phyloP scores from a whole-genome alignment of 352 stramenopile species.

The Pythium angustatum region DNA sequence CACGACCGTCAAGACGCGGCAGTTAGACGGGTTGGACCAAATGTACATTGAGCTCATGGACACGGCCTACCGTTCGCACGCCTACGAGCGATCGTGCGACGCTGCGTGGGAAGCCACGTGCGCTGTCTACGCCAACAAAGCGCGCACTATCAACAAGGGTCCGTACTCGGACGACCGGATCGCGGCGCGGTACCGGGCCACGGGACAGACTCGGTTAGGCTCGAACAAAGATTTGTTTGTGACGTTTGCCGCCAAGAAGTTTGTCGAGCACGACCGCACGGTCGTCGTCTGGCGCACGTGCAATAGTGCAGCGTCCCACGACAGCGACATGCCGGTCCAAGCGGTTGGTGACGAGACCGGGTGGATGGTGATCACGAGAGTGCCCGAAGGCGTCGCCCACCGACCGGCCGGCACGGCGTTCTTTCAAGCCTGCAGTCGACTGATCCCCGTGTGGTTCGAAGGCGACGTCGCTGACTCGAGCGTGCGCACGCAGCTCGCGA shows the following conservation, averaged over 20 bases:
- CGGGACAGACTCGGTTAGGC: neutral
- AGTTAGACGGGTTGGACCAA: neutral
- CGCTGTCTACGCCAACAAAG: constrained; percentile 6
- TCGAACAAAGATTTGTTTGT: constrained; percentile 33
- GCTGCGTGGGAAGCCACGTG: constrained; percentile 11
- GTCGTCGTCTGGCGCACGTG: constrained; percentile 47
- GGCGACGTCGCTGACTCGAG: constrained; percentile 25
- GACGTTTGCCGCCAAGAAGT: constrained; percentile 47
- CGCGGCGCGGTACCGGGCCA: constrained; percentile 11
- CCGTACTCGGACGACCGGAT: constrained; percentile 6
- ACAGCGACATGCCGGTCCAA: constrained; percentile 32
- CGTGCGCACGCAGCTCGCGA: constrained; percentile 29
- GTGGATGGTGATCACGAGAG: constrained; percentile 51
- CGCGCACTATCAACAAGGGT: constrained; percentile 1
- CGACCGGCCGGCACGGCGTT: constrained; percentile 21
- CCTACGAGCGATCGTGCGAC: constrained; percentile 3
- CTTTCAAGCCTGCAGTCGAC: constrained; percentile 43
- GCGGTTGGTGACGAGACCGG: constrained; percentile 64
- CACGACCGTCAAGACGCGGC: constrained; percentile 19
- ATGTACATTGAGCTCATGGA: constrained; percentile 28
- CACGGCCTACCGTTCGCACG: constrained; percentile 6
- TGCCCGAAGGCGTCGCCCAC: constrained; percentile 22
- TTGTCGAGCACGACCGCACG: constrained; percentile 40
- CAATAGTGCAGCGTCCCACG: constrained; percentile 34
- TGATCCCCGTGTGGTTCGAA: constrained; percentile 30